Conservation (phyloP, 2,329 filamentous ascomycete genomes). For the Atkinsonella texensis region DNA sequence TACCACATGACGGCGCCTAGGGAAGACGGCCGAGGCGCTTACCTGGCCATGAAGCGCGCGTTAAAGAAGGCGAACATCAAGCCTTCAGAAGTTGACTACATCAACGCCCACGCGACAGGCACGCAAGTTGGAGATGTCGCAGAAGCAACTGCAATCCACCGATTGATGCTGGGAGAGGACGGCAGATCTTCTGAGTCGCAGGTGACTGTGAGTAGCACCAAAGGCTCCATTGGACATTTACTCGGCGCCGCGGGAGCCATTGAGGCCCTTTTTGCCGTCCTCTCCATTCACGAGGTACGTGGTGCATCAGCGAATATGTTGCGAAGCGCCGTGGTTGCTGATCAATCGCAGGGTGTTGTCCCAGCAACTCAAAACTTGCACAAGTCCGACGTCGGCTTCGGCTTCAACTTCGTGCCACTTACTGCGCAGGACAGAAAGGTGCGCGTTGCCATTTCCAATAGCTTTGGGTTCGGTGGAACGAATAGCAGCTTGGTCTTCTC, state of each 20-base stretch:
- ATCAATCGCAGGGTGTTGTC: conserved; percentile 51
- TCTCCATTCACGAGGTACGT: conserved; percentile 66
- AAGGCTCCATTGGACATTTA: conserved; percentile 84
- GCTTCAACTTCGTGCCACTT: conserved; percentile 77
- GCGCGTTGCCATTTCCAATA: conserved; percentile 74
- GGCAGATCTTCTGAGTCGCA: conserved; percentile 49
- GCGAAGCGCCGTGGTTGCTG: neutral
- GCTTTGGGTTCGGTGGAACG: conserved; percentile 94
- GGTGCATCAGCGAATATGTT: conserved; percentile 8
- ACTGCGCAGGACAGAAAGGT: conserved; percentile 58
- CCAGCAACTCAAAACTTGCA: conserved; percentile 81
- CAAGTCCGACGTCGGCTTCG: conserved; percentile 50
- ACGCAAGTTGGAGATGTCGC: conserved; percentile 78
- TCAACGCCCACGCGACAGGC: conserved; percentile 92
- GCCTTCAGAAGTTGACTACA: conserved; percentile 68
- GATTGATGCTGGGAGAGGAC: conserved; percentile 61
- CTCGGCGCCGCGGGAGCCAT: conserved; percentile 84
- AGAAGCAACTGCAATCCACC: conserved; percentile 72
- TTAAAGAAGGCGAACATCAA: conserved; percentile 58
- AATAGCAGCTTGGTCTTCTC: conserved; percentile 82
- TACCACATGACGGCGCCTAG: conserved; percentile 87
- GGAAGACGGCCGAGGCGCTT: conserved; percentile 70
- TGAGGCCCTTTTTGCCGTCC: conserved; percentile 74
- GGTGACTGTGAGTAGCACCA: conserved; percentile 84
- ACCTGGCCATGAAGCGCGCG: conserved; percentile 74